These are phyloP conservation scores for Yarrowia yakushimensis DNA, from an alignment of 805 yeast species.

Conservation along the genomic window DNA sequence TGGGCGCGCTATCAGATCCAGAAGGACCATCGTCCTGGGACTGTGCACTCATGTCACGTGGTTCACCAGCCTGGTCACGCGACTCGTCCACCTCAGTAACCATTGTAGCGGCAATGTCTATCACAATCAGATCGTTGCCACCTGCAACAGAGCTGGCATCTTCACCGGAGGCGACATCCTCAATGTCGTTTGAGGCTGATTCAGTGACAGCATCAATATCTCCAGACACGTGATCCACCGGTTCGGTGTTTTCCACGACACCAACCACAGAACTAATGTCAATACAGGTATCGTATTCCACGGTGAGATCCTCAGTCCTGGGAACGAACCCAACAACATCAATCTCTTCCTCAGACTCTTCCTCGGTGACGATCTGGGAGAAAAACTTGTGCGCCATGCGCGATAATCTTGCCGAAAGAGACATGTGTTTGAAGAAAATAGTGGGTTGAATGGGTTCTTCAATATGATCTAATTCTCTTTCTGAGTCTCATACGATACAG, in stretches of 20 bases:
- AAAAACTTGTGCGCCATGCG: slow-evolving; percentile 14
- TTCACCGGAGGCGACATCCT: background rate
- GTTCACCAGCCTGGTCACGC: background rate
- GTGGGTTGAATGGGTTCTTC: background rate
- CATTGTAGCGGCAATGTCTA: background rate
- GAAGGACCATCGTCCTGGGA: no score
- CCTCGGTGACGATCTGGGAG: slow-evolving; percentile 12
- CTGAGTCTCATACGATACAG: background rate
- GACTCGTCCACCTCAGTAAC: background rate
- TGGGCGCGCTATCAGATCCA: background rate
- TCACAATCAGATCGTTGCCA: background rate
- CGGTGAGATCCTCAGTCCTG: background rate
- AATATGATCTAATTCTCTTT: background rate
- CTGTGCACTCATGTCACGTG: no score
- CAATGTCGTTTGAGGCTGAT: background rate
- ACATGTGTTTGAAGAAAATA: background rate
- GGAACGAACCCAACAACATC: background rate
- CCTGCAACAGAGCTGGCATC: background rate
- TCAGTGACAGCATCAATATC: background rate
- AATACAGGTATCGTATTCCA: slow-evolving; percentile 13
- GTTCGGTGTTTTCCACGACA: no score
- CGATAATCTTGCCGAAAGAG: background rate
- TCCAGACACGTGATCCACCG: background rate
- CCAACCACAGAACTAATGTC: background rate
- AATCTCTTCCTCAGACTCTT: background rate